These are phyloP conservation scores for Leccinum olivaceopallidum DNA, from an alignment of 768 basidiomycete species.

Conservation along the genomic window DNA sequence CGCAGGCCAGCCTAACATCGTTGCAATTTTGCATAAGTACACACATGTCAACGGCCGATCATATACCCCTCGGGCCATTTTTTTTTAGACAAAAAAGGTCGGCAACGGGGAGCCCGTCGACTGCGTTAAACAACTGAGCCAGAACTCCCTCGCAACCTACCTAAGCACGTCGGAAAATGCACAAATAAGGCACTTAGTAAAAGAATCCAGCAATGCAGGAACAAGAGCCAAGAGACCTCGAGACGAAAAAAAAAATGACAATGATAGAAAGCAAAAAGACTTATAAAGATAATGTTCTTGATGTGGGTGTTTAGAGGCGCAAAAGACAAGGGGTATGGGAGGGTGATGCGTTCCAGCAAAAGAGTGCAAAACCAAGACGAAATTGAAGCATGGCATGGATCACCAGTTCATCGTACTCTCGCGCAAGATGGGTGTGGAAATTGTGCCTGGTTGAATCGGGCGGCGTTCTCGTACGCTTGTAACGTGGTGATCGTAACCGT, in stretches of 20 bases:
- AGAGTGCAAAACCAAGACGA: neutral
- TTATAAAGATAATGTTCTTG: constrained; percentile 4
- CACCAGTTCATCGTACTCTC: constrained; percentile 90
- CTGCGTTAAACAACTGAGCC: constrained; percentile 7
- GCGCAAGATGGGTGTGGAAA: constrained; percentile 73
- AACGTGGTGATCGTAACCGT: constrained; percentile 36
- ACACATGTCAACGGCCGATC: constrained; percentile 13
- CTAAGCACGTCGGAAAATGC: constrained; percentile 22
- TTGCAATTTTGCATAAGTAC: constrained; percentile 3
- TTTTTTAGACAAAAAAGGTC: neutral
- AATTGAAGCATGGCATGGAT: constrained; percentile 9
- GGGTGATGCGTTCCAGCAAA: constrained; percentile 10
- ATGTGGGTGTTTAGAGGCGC: neutral
- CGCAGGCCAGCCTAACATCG: neutral
- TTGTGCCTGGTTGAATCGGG: constrained; percentile 57
- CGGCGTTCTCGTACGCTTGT: constrained; percentile 56
- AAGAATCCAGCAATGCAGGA: constrained; percentile 22
- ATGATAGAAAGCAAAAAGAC: neutral
- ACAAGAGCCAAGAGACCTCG: constrained; percentile 5
- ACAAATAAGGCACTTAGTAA: constrained; percentile 24
- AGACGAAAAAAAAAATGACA: constrained; percentile 1
- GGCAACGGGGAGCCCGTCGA: neutral
- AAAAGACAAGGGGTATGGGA: constrained; percentile 16
- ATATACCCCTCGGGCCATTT: neutral
- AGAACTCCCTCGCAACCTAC: constrained; percentile 18